Conservation (phyloP, 2,329 filamentous ascomycete genomes). For the Cladobotryum protrusum region DNA sequence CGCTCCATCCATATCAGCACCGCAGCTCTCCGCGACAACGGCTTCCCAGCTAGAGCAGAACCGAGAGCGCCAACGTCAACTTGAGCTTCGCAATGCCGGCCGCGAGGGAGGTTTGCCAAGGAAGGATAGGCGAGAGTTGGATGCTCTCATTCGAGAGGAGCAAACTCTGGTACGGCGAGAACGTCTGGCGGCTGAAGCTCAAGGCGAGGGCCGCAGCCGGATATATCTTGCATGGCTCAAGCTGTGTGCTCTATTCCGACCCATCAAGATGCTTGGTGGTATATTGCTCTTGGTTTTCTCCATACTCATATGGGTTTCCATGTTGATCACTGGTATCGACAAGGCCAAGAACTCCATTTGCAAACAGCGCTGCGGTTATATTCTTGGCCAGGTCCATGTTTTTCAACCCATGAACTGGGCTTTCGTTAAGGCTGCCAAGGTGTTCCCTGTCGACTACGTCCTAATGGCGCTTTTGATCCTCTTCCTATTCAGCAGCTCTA, state of each 20-base stretch:
- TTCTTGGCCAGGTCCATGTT: slow-evolving; percentile 78
- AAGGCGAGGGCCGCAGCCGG: slow-evolving; percentile 68
- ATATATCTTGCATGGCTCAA: slow-evolving; percentile 74
- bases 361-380: slow-evolving; percentile 85
- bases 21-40: slow-evolving; percentile 69
- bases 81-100: slow-evolving; percentile 78
- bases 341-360: slow-evolving; percentile 94
- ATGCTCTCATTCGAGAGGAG: slow-evolving; percentile 81
- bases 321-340: slow-evolving; percentile 93
- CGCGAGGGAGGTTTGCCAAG: slow-evolving; percentile 67
- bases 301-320: slow-evolving; percentile 76
- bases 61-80: slow-evolving; percentile 82
- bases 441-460: slow-evolving; percentile 88
- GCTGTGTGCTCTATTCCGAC: slow-evolving; percentile 73
- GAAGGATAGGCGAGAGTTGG: slow-evolving; percentile 84
- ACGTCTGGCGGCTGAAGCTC: slow-evolving; percentile 75
- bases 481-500: slow-evolving; percentile 81
- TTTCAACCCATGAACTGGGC: slow-evolving; percentile 95
- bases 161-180: slow-evolving; percentile 86
- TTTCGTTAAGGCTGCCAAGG: slow-evolving; percentile 65
- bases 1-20: slow-evolving; percentile 77
- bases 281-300: slow-evolving; percentile 69
- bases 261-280: slow-evolving; percentile 81
- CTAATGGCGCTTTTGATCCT: slow-evolving; percentile 80
- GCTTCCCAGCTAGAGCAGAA: slow-evolving; percentile 79